Conservation (phyloP, 805 yeast genomes). For the Priceomyces carsonii region DNA sequence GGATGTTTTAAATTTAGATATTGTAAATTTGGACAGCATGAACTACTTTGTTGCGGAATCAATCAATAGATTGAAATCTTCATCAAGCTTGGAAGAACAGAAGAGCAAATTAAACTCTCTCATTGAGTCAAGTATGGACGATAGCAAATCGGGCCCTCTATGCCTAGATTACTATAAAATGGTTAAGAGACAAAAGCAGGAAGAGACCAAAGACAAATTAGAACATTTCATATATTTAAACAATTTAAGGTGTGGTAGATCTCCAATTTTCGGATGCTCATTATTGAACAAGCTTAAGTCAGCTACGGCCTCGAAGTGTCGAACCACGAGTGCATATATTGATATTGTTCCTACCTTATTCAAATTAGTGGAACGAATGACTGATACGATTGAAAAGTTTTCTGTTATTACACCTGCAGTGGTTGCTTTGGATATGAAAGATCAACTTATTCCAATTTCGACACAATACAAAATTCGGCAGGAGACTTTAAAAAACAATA, state of each 20-base stretch:
- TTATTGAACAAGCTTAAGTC: constrained; percentile 42
- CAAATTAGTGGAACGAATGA: constrained; percentile 34
- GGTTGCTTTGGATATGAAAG: constrained; percentile 71
- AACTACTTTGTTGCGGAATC: constrained; percentile 50
- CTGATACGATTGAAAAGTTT: constrained; percentile 63
- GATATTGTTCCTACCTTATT: constrained; percentile 26
- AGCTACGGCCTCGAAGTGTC: constrained; percentile 8
- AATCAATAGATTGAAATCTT: constrained; percentile 47
- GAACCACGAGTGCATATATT: constrained; percentile 14
- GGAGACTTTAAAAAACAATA: constrained; percentile 34
- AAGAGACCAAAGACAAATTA: constrained; percentile 51
- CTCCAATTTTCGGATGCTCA: constrained; percentile 70
- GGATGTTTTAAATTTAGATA: constrained; percentile 59
- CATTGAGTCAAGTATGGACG: constrained; percentile 16
- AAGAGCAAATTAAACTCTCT: constrained; percentile 42
- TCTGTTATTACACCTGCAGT: constrained; percentile 88
- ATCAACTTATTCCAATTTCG: constrained; percentile 44
- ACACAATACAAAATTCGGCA: constrained; percentile 32
- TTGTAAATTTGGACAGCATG: constrained; percentile 47
- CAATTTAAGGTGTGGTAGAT: constrained; percentile 58
- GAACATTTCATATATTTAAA: constrained; percentile 65
- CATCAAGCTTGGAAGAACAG: constrained; percentile 45
- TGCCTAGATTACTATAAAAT: constrained; percentile 60
- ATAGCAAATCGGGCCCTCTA: no score
- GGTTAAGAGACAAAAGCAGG: constrained; percentile 52